Evolutionary conservation across 345 rosid species (phyloP), one percentile per base, ranked within the genome.

Genomic region (Clarkia xantiana): DNA sequence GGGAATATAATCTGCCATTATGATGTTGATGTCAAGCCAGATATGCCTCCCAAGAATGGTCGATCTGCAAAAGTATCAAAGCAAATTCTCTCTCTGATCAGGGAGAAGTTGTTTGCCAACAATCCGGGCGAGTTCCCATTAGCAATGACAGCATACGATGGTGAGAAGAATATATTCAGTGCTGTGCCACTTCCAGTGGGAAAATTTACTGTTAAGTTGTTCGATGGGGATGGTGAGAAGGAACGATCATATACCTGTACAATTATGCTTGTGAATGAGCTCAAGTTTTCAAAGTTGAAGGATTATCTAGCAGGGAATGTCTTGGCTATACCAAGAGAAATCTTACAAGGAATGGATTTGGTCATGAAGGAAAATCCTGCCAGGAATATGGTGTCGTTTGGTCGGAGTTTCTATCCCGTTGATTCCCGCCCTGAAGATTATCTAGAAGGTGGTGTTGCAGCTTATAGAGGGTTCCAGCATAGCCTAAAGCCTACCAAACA

Each of bases 291-390:
- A 46, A 71, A 79, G 56, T 55, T 89, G 81, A 67, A 59, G 66
- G 84, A 77, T 25, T 89, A 85, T 63, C 62, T 78, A 53, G 52
- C 53, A 0, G 81, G 83, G 20, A 34, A 48, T 0, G 58, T 62
- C 2, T 41, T 54, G 18, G 47, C 64, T 0, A 23, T 66, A 5
- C 95, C 97, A 4, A 85, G 94, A 36, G 93, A 85, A 29, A 73
- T 85, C 15, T 53, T 89, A 68, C 97, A 85, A 66, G 95, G 86
- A 15, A 61, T 89, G 84, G 95, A 89, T 72, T 73, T 89, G 11
- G 88, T 89, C 44, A 73, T 89, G 94, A 89, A 89, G 68, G 97
- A 89, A 75, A 81, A 89, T 58, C 85, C 94, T 9, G 42, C 67
- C 2, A 68, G 59, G 62, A 60, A 42, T 50, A 82, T 82, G 97